Conservation (phyloP, 2,329 filamentous ascomycete species). For the Phaeophleospora eucalypticola region DNA sequence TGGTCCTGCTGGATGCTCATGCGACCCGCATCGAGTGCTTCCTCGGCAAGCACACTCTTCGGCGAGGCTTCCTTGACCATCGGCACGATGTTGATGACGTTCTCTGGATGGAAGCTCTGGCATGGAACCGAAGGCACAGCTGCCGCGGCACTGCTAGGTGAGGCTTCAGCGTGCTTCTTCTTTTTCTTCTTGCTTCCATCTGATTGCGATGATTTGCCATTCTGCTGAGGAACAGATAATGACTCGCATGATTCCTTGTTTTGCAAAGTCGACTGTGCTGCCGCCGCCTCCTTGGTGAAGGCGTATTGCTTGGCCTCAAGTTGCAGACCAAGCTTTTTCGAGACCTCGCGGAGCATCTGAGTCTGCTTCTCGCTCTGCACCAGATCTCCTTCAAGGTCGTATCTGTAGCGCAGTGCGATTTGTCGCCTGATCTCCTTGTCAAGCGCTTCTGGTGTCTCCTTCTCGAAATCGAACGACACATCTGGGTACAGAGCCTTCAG, state of each 20-base stretch:
- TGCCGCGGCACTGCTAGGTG: slow-evolving; percentile 43
- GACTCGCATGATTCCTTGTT: slow-evolving; percentile 30
- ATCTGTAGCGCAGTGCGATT: slow-evolving; percentile 70
- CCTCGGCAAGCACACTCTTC: slow-evolving; percentile 84
- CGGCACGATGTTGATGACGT: slow-evolving; percentile 89
- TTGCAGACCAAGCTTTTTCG: slow-evolving; percentile 85
- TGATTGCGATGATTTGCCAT: slow-evolving; percentile 24
- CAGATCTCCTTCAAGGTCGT: slow-evolving; percentile 66
- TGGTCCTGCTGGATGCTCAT: slow-evolving; percentile 95
- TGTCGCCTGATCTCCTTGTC: slow-evolving; percentile 67
- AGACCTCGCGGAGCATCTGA: slow-evolving; percentile 84
- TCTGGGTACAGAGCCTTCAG: slow-evolving; percentile 75
- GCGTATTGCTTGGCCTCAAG: slow-evolving; percentile 72
- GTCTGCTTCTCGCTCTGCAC: slow-evolving; percentile 63
- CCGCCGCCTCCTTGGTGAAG: slow-evolving; percentile 51
- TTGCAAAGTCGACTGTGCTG: slow-evolving; percentile 17
- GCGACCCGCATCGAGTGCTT: slow-evolving; percentile 89
- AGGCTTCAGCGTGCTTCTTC: slow-evolving; percentile 49
- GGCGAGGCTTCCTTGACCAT: slow-evolving; percentile 92
- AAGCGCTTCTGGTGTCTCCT: slow-evolving; percentile 69
- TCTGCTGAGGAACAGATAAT: slow-evolving; percentile 31
- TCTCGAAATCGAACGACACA: slow-evolving; percentile 74
- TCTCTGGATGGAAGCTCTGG: slow-evolving; percentile 72
- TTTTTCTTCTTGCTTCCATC: slow-evolving; percentile 45
- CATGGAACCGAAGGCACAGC: slow-evolving; percentile 43